Evolutionary conservation across 495 filamentous ascomycete genomes (phyloP).

Genomic region (Aspergillus heteromorphus): DNA sequence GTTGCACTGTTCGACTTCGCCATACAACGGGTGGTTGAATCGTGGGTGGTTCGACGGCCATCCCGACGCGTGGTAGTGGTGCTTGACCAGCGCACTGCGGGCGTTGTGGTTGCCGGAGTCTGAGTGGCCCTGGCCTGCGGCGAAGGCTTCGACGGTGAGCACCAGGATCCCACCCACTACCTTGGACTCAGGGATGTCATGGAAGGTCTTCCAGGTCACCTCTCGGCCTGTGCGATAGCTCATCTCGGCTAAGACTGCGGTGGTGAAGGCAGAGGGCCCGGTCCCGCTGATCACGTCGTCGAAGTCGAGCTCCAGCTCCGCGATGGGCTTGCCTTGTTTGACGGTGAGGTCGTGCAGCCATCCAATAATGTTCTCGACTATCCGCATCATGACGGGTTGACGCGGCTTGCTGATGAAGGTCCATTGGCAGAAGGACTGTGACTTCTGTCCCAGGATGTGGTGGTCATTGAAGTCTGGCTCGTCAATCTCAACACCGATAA

Average conservation of each 20-base stretch:
- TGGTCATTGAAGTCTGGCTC: slow-evolving; percentile 56
- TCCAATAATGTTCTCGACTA: slow-evolving; percentile 54
- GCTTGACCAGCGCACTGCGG: slow-evolving; percentile 51
- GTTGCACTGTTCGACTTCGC: slow-evolving; percentile 59
- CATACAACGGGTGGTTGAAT: slow-evolving; percentile 55
- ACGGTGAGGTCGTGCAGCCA: slow-evolving; percentile 53
- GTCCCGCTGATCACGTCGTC: slow-evolving; percentile 64
- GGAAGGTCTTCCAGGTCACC: slow-evolving; percentile 52
- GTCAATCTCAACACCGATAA: slow-evolving; percentile 62
- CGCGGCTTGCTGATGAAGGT: slow-evolving; percentile 60
- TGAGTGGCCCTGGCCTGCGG: slow-evolving; percentile 60
- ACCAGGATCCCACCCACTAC: slow-evolving; percentile 52
- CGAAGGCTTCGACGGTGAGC: slow-evolving; percentile 58
- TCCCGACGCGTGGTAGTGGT: slow-evolving; percentile 60
- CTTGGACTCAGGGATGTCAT: slow-evolving; percentile 53
- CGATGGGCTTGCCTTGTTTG: slow-evolving; percentile 46
- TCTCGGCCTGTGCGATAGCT: slow-evolving; percentile 25
- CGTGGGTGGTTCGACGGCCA: slow-evolving; percentile 56
- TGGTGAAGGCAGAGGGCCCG: slow-evolving; percentile 61
- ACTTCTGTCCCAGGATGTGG: slow-evolving; percentile 57
- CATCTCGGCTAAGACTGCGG: slow-evolving; percentile 56
- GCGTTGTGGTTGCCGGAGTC: slow-evolving; percentile 58
- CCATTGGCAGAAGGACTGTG: slow-evolving; percentile 63
- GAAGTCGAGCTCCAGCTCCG: slow-evolving; percentile 55
- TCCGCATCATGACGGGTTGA: slow-evolving; percentile 55